phyloP scores from a whole-genome alignment of 352 stramenopile genomes.

The Phytophthora pseudosyringae region DNA sequence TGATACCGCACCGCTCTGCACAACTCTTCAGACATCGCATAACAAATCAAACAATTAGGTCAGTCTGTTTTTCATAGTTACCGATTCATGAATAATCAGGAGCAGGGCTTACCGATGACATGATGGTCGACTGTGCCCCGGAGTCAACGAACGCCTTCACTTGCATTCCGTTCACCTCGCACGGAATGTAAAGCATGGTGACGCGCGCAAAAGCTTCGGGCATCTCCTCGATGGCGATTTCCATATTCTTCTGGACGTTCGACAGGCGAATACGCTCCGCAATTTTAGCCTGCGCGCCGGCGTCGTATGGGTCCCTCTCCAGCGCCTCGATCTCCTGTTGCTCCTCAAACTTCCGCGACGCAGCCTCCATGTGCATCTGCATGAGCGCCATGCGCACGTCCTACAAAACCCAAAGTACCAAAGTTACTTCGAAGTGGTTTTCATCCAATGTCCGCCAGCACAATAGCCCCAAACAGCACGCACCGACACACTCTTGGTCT shows the following conservation, averaged over 20 bases:
- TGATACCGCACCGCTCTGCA: constrained; percentile 91
- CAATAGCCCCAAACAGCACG: constrained; percentile 8
- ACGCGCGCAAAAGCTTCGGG: constrained; percentile 86
- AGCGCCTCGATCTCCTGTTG: constrained; percentile 74
- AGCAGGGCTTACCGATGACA: constrained; percentile 75
- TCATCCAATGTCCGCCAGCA: not conserved
- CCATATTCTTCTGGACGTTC: constrained; percentile 91
- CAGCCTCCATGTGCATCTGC: constrained; percentile 87
- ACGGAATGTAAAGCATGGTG: constrained; percentile 91
- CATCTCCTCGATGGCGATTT: constrained; percentile 91
- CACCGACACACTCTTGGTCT: constrained; percentile 75
- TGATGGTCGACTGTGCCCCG: constrained; percentile 92
- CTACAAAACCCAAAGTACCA: constrained; percentile 32
- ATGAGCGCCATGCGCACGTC: constrained; percentile 84
- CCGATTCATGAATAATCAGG: not conserved
- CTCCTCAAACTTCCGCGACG: constrained; percentile 80
- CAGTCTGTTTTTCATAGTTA: not conserved
- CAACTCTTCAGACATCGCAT: constrained; percentile 58
- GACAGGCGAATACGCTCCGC: constrained; percentile 83
- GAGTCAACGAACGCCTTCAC: constrained; percentile 94
- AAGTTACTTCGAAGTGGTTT: not conserved
- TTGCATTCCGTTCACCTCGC: constrained; percentile 79
- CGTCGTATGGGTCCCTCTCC: constrained; percentile 81
- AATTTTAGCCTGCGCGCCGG: constrained; percentile 78
- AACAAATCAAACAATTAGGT: not conserved